Percentiles rank a stretch among this genome's conserved stretches.
Conservation (phyloP, 345 rosid species). For the Citrus inodora region DNA sequence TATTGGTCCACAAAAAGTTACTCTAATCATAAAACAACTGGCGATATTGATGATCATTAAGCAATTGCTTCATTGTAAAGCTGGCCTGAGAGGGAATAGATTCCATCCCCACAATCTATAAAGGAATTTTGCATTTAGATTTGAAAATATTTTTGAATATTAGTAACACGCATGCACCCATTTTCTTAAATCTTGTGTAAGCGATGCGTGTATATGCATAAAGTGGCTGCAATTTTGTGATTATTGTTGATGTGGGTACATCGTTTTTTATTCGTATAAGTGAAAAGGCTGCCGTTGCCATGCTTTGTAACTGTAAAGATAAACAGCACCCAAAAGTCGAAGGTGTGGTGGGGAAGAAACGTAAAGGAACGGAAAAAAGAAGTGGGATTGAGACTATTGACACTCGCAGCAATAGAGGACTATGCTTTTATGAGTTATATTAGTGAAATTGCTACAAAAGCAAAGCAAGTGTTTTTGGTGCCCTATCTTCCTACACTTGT, state of each 20-base stretch:
- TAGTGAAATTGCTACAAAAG: not conserved
- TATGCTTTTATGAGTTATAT: not conserved
- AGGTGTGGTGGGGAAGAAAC: not conserved
- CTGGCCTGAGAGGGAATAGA: conserved; percentile 20
- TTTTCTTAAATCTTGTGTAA: conserved; percentile 22
- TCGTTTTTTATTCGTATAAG: not conserved
- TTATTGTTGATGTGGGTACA: not conserved
- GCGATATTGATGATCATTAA: conserved; percentile 22
- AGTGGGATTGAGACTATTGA: not conserved
- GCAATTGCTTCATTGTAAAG: conserved; percentile 28
- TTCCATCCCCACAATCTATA: conserved; percentile 38
- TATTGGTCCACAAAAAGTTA: conserved; percentile 37
- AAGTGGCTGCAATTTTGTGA: conserved; percentile 7
- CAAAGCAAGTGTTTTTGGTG: not conserved
- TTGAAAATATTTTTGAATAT: conserved; percentile 6
- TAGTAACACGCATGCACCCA: not conserved
- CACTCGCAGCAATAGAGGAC: not conserved
- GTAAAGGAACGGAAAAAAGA: not conserved
- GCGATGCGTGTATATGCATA: not conserved
- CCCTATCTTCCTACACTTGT: not conserved
- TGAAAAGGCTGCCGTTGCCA: conserved; percentile 33
- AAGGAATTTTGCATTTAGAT: not conserved
- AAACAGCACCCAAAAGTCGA: not conserved
- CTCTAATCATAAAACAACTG: conserved; percentile 28
- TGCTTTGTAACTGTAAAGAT: conserved; percentile 16